Evolutionary conservation across 257 asterid genomes (phyloP).

Genomic region (Ligustrum vulgare): DNA sequence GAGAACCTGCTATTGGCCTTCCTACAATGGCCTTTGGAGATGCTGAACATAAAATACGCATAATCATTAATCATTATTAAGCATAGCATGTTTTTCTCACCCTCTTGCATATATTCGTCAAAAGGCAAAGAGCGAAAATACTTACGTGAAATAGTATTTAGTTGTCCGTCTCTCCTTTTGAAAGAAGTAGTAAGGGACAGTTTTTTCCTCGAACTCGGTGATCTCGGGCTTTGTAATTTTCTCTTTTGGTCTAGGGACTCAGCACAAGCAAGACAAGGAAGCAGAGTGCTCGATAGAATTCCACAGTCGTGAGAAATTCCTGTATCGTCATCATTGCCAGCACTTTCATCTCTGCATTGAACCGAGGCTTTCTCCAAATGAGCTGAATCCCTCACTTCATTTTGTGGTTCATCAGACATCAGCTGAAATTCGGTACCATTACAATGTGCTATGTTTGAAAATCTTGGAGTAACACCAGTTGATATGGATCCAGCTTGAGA

Average conservation of each 20-base stretch:
- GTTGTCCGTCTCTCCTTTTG: constrained; percentile 66
- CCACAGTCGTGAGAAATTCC: constrained; percentile 57
- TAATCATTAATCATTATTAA: not conserved
- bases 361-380: constrained; percentile 25
- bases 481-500: constrained; percentile 84
- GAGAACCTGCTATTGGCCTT: constrained; percentile 93
- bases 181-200: constrained; percentile 59
- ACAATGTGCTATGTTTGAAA: constrained; percentile 38
- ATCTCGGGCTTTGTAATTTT: constrained; percentile 41
- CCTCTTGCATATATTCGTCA: not conserved
- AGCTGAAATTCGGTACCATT: constrained; percentile 44
- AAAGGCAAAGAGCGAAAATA: not conserved
- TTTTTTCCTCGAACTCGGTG: constrained; percentile 47
- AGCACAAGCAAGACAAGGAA: constrained; percentile 88
- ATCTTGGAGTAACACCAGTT: constrained; percentile 74
- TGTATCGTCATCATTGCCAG: constrained; percentile 35
- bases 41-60: constrained; percentile 42
- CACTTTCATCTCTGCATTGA: constrained; percentile 31
- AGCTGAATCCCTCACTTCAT: constrained; percentile 40
- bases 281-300: constrained; percentile 56
- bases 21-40: constrained; percentile 54
- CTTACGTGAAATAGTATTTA: constrained; percentile 61
- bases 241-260: constrained; percentile 59
- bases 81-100: not conserved
- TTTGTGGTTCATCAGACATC: constrained; percentile 39